Evolutionary conservation across 495 filamentous ascomycete genomes (phyloP).

Genomic region (Platismatia glauca): DNA sequence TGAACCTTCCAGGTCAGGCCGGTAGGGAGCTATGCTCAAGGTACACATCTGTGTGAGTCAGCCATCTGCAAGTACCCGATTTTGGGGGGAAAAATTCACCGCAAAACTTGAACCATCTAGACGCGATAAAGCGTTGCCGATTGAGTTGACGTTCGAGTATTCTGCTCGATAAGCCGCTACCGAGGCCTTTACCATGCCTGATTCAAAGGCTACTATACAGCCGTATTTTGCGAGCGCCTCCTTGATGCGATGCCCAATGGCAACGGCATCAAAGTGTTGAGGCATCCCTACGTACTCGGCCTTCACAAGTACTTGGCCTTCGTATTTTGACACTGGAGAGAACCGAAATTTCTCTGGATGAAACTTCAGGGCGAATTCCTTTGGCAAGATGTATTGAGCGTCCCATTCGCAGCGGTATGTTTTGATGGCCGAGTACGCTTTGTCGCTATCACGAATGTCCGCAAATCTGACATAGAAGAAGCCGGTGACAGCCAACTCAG

Average conservation of each 20-base stretch:
- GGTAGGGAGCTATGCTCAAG: constrained; percentile 21
- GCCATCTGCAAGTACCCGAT: constrained; percentile 8
- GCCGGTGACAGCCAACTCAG: constrained; percentile 27
- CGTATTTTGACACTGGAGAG: constrained; percentile 28
- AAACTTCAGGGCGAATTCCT: constrained; percentile 31
- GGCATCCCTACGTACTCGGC: constrained; percentile 27
- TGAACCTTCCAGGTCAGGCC: constrained; percentile 6
- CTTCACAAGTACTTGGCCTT: constrained; percentile 44
- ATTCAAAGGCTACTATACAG: constrained; percentile 43
- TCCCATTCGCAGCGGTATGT: constrained; percentile 40
- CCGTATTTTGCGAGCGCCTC: constrained; percentile 44
- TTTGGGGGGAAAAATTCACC: constrained; percentile 31
- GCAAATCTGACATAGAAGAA: constrained; percentile 47
- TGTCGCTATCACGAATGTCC: constrained; percentile 49
- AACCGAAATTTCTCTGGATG: constrained; percentile 20
- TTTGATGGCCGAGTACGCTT: constrained; percentile 37
- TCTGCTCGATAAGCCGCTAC: constrained; percentile 38
- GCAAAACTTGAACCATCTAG: constrained; percentile 40
- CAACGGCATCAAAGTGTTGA: constrained; percentile 19
- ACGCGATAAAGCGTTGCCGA: constrained; percentile 30
- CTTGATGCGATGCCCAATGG: constrained; percentile 31
- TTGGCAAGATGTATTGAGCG: constrained; percentile 40
- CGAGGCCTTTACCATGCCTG: constrained; percentile 29
- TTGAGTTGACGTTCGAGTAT: constrained; percentile 43
- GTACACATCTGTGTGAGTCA: constrained; percentile 22